Base-by-base conservation (phyloP, 805 yeast genomes). In the Saturnispora silvae region DNA sequence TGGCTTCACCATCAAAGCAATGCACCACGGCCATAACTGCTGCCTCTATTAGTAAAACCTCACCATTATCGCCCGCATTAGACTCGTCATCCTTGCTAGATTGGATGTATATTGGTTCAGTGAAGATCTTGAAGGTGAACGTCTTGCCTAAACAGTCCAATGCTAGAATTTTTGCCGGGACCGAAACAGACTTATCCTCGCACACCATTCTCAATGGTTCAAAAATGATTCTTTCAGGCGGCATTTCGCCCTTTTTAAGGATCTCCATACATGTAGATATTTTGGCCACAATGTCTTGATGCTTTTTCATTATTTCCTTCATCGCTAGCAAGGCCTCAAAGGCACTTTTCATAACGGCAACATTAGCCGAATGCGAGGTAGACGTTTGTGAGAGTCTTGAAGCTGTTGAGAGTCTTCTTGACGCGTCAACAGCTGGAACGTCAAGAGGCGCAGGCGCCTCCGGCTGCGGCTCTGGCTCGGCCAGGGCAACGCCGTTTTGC, bases 1-100 rank as follows among this genome's bases (percentile, higher is more conserved):
- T 85, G 2, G 86, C 85, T 57, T 92, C 98, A 28, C 94, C 94
- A 43, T 80, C 83, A 56, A 84, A 89, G 46, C 94, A 81, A 19
- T 79, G 75, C 18, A 92, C 74, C 17, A 87, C 82, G 13, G 86
- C 81, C 45, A 80, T 81, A 29, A 89, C 81, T 0, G 94, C 85
- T 18, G 81, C 81, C 53, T 83, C 92, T 22, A 92, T 76, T 42
- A 84, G 53, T 17, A 69, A 68, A 15, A 75, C 67, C 33, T 70
- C 70, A 24, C 45, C 50, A n/a, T 38, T 45, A 11, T 42, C 8
- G 13, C 31, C 40, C n/a, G 20, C 16, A 7, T 55, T 60, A 5
- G 52, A 55, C 15, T 51, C 53, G 7, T 27, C 23, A 11, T 15
- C n/a, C 15, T 27, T n/a, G 14, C 5, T 10, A 49, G 16, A 26